Evolutionary conservation across 495 filamentous ascomycete species (phyloP).

Genomic region (Durotheca rogersii): DNA sequence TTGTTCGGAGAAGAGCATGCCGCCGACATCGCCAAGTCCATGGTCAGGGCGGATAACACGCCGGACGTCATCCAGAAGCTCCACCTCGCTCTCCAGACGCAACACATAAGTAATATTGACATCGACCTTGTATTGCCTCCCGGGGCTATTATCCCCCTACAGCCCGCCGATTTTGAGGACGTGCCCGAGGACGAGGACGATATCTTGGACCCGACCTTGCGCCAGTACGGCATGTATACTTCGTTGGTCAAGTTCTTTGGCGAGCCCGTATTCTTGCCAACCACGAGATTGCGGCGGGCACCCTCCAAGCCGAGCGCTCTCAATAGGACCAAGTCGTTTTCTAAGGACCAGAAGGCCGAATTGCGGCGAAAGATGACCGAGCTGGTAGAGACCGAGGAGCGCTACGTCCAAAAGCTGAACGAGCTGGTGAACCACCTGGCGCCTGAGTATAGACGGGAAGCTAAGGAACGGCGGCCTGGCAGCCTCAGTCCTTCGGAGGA

Average conservation of each 20-base stretch:
- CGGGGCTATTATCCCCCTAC: constrained; percentile 64
- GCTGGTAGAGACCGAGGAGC: constrained; percentile 87
- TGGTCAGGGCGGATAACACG: constrained; percentile 75
- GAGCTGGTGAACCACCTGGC: constrained; percentile 75
- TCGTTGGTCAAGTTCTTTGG: constrained; percentile 76
- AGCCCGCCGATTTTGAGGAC: constrained; percentile 52
- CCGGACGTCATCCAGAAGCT: constrained; percentile 69
- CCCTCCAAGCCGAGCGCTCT: constrained; percentile 81
- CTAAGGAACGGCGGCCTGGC: constrained; percentile 54
- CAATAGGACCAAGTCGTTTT: constrained; percentile 69
- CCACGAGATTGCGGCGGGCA: constrained; percentile 79
- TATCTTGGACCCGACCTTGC: constrained; percentile 56
- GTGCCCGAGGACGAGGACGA: constrained; percentile 59
- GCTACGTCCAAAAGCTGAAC: constrained; percentile 83
- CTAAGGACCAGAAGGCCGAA: constrained; percentile 77
- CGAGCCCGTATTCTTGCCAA: constrained; percentile 80
- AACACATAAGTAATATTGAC: constrained; percentile 79
- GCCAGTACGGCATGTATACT: constrained; percentile 73
- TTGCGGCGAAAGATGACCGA: constrained; percentile 89
- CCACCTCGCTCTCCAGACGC: constrained; percentile 69
- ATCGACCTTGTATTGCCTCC: constrained; percentile 82
- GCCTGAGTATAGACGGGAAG: constrained; percentile 69
- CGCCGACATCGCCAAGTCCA: constrained; percentile 79
- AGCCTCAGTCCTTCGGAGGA: constrained; percentile 73
- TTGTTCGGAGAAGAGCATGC: constrained; percentile 93